phyloP scores from a whole-genome alignment of 163 green algal genomes.

The Chlorella variabilis region DNA sequence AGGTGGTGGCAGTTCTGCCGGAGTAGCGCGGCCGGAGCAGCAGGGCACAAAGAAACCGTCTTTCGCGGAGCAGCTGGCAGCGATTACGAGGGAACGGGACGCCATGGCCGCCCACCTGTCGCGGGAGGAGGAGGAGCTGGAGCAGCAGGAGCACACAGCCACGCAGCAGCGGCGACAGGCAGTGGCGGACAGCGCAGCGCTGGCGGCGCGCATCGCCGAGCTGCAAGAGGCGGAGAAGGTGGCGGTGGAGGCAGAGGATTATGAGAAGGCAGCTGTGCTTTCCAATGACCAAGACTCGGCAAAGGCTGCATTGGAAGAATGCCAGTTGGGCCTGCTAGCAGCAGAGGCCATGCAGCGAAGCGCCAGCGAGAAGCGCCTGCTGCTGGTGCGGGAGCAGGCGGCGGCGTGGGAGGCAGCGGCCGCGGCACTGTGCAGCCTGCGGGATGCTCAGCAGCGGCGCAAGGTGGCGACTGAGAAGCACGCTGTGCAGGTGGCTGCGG shows the following conservation, averaged over 20 bases:
- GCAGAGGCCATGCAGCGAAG: conserved; percentile 1
- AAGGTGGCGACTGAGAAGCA: conserved; percentile 31
- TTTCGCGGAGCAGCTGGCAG: neutral
- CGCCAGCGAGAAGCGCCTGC: conserved; percentile 3
- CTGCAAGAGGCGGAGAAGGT: conserved; percentile 48
- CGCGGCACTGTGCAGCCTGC: neutral
- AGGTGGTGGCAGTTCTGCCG: neutral
- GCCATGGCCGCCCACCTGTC: neutral
- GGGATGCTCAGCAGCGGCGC: neutral
- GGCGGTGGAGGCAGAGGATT: conserved; percentile 40
- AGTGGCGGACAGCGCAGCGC: neutral
- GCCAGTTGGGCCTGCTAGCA: conserved; percentile 39
- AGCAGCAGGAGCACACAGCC: neutral
- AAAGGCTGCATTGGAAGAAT: conserved; percentile 34
- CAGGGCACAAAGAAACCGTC: neutral
- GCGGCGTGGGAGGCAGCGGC: neutral
- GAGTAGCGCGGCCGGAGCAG: neutral
- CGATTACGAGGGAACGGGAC: neutral
- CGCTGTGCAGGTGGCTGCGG: conserved; percentile 4
- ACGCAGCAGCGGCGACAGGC: conserved; percentile 26
- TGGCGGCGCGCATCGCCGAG: conserved; percentile 11
- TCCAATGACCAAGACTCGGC: conserved; percentile 43
- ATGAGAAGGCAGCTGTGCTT: conserved; percentile 37
- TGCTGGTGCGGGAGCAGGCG: conserved; percentile 11
- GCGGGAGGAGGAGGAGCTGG: neutral